Evolutionary conservation across 139 green algal genomes (phyloP), one percentile per base, ranked within the genome.

Genomic region (Chara braunii): DNA sequence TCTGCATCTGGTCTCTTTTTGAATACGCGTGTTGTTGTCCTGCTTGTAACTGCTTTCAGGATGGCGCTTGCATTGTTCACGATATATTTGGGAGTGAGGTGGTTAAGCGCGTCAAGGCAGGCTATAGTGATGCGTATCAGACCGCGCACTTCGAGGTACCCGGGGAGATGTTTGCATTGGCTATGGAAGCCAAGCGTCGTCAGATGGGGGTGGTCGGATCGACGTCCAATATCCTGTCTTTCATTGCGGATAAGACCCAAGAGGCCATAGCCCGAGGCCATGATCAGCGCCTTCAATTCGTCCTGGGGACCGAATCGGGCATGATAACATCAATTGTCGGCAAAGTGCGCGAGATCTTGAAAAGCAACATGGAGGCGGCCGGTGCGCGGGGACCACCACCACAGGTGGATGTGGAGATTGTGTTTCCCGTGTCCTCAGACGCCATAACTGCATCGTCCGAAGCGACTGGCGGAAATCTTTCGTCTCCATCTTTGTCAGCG

Each of bases 241-340:
- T 95, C 80, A 95, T 98, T 50, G 35, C 78, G 0, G 81, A 43
- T 28, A 89, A 88, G 72, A 80, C 89, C 29, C 33, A 54, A 3
- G 80, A 75, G 2, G 87, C 86, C 9, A 44, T 95, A 54, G 74
- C 75, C 28, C 36, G 80, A 6, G 59, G 78, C 11, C 84, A 83
- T 18, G 70, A 72, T 7, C 22, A 53, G 33, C 63, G 64, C 45
- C 76, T 97, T 37, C 79, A 86, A 76, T 94, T 99, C 74, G 88
- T 99, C 53, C 83, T 99, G 67, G 93, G 93, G 44, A 99, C 93
- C 2, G 93, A 99, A 83, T 78, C 85, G 1, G 93, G 93, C 53
- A 99, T 99, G 93, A 83, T 98, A 53, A 99, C 93, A 1, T 84
- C 72, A 59, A 97, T 99, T 65, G 92, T 98, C 71, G 74, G 85